A percentile compares a stretch with the other conserved stretches of the same genome.
These are phyloP conservation scores for Trametes coccinea DNA, from an alignment of 768 basidiomycete species.

Conservation along the genomic window DNA sequence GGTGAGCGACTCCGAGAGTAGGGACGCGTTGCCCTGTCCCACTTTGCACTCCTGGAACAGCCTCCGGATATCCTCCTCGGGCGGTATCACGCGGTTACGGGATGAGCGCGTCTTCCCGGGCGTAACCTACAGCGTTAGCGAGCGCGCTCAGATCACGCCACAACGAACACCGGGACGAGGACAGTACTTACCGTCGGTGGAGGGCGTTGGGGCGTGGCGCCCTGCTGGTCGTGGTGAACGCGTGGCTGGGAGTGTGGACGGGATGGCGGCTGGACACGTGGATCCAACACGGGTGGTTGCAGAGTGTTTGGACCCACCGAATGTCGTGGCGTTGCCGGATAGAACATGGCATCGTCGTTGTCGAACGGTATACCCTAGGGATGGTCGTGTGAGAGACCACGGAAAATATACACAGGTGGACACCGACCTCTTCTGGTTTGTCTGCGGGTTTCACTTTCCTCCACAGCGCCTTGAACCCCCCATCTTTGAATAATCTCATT, in stretches of 20 bases:
- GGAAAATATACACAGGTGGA: neutral
- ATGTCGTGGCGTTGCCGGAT: slow-evolving; percentile 50
- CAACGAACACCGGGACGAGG: neutral
- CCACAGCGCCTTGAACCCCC: slow-evolving; percentile 75
- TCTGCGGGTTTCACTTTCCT: slow-evolving; percentile 74
- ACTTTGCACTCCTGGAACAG: slow-evolving; percentile 85
- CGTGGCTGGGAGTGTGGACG: neutral
- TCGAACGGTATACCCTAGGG: slow-evolving; percentile 76
- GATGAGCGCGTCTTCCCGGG: slow-evolving; percentile 27
- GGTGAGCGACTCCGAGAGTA: slow-evolving; percentile 71
- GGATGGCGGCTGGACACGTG: neutral
- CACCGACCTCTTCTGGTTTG: slow-evolving; percentile 75
- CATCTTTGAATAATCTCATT: slow-evolving; percentile 31
- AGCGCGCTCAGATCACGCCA: neutral
- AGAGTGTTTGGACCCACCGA: slow-evolving; percentile 15
- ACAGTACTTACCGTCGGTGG: slow-evolving; percentile 13
- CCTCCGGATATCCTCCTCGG: slow-evolving; percentile 81
- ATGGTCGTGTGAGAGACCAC: neutral
- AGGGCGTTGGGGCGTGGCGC: slow-evolving; percentile 13
- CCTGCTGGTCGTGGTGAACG: neutral
- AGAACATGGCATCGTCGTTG: slow-evolving; percentile 78
- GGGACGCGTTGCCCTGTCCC: slow-evolving; percentile 74
- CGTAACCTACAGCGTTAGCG: slow-evolving; percentile 7
- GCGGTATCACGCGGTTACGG: slow-evolving; percentile 56
- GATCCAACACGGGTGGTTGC: slow-evolving; percentile 8